These are phyloP conservation scores for Salix udensis DNA, from an alignment of 345 rosid species.

Conservation along the genomic window DNA sequence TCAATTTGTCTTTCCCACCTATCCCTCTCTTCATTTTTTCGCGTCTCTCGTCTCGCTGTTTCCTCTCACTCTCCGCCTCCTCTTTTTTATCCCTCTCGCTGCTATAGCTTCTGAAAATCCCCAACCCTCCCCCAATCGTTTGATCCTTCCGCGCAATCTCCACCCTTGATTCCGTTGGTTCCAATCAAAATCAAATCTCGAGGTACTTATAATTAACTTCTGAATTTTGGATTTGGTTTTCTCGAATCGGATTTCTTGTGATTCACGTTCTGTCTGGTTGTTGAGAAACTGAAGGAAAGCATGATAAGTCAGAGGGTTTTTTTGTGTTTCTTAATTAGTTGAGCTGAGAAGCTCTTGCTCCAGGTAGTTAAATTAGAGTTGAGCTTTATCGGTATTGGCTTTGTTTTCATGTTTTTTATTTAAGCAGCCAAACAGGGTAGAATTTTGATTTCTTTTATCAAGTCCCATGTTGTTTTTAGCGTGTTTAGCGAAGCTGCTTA, in stretches of 20 bases:
- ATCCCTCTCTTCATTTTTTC: background rate
- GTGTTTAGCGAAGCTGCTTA: background rate
- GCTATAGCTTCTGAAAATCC: background rate
- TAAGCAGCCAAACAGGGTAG: background rate
- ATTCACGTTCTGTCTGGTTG: background rate
- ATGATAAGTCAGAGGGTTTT: background rate
- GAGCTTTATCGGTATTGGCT: background rate
- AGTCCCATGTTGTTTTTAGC: background rate
- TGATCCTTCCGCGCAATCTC: background rate
- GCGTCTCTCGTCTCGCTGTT: background rate
- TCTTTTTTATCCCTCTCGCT: background rate
- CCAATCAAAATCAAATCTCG: background rate
- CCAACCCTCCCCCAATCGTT: background rate
- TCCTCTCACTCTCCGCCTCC: slow-evolving; percentile 1
- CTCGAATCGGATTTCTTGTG: background rate
- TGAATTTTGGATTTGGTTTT: background rate
- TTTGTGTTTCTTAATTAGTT: background rate
- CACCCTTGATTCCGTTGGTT: background rate
- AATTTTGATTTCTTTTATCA: background rate
- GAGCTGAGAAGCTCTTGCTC: background rate
- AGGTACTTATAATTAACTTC: background rate
- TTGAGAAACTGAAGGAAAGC: background rate
- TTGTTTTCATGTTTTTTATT: background rate
- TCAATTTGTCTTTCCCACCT: slow-evolving; percentile 12
- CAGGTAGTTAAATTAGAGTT: background rate